Evolutionary conservation across 176 grass and related monocot species (phyloP).

Genomic region (Elymus sibiricus): DNA sequence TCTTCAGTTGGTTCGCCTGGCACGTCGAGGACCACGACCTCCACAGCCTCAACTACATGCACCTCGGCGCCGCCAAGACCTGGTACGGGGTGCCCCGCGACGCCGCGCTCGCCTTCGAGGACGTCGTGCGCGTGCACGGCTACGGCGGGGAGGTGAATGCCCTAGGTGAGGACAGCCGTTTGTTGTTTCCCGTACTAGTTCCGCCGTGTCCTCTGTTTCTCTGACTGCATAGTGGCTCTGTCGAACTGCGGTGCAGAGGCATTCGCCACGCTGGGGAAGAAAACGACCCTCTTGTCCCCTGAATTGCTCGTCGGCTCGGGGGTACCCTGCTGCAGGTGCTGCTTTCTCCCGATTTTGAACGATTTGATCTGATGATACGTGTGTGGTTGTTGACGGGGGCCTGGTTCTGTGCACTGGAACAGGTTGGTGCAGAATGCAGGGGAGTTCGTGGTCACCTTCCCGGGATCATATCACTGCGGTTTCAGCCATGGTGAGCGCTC

Average conservation of each 20-base stretch:
- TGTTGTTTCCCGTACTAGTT: not conserved
- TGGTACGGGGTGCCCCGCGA: conserved; percentile 95
- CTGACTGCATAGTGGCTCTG: not conserved
- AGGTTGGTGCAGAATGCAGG: conserved; percentile 99
- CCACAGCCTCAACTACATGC: conserved; percentile 91
- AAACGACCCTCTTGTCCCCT: conserved; percentile 92
- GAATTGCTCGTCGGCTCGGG: conserved; percentile 72
- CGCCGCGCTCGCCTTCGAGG: conserved; percentile 69
- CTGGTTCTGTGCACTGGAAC: conserved; percentile 18
- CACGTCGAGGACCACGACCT: conserved; percentile 95
- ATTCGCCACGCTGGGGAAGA: conserved; percentile 74
- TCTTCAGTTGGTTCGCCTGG: conserved; percentile 99
- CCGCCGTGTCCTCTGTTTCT: not conserved
- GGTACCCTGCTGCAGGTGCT: conserved; percentile 92
- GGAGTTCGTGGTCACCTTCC: conserved; percentile 97
- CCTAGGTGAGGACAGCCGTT: conserved; percentile 47
- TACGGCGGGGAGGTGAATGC: conserved; percentile 78
- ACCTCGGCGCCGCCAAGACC: conserved; percentile 69
- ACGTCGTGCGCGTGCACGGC: conserved; percentile 75
- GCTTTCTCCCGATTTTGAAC: not conserved
- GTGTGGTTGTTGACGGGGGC: not conserved
- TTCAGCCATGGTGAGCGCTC: conserved; percentile 74
- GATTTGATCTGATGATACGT: conserved; percentile 6
- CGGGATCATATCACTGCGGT: conserved; percentile 84
- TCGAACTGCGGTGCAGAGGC: conserved; percentile 48